These are phyloP conservation scores for Beverwykella pulmonaria DNA, from an alignment of 495 filamentous ascomycete species.

Conservation along the genomic window DNA sequence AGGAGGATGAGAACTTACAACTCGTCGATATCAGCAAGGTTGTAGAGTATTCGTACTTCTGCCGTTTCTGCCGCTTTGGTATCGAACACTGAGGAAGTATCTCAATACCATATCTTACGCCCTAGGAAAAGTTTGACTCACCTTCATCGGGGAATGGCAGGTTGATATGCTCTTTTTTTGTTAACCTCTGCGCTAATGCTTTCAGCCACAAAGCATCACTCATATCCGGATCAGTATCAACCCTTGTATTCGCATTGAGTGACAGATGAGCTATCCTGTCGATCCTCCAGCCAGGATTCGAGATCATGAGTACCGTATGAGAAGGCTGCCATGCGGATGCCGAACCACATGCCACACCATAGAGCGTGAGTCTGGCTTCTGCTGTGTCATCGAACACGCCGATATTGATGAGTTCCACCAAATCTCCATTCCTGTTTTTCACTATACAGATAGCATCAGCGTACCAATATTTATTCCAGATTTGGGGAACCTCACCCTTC, in stretches of 20 bases:
- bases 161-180: constrained; percentile 57
- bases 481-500: constrained; percentile 37
- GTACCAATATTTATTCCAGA: neutral
- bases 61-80: constrained; percentile 50
- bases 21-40: constrained; percentile 63
- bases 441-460: constrained; percentile 39
- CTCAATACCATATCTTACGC: neutral
- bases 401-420: constrained; percentile 54
- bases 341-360: constrained; percentile 54
- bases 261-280: constrained; percentile 47
- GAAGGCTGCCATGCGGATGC: constrained; percentile 56
- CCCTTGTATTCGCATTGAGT: constrained; percentile 51
- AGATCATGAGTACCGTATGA: constrained; percentile 60
- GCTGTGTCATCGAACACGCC: constrained; percentile 63
- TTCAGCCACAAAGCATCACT: constrained; percentile 62
- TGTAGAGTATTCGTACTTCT: constrained; percentile 56
- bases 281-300: constrained; percentile 52
- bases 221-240: constrained; percentile 63
- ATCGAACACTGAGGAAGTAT: constrained; percentile 51
- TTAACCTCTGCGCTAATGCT: constrained; percentile 52
- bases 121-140: neutral
- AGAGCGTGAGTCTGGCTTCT: constrained; percentile 57
- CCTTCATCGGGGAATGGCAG: constrained; percentile 53
- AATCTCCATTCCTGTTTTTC: constrained; percentile 51
- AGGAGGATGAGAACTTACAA: constrained; percentile 37